Evolutionary conservation across 371 early-diverging fungal genomes (phyloP).

Genomic region (Basidiobolus heterosporus): DNA sequence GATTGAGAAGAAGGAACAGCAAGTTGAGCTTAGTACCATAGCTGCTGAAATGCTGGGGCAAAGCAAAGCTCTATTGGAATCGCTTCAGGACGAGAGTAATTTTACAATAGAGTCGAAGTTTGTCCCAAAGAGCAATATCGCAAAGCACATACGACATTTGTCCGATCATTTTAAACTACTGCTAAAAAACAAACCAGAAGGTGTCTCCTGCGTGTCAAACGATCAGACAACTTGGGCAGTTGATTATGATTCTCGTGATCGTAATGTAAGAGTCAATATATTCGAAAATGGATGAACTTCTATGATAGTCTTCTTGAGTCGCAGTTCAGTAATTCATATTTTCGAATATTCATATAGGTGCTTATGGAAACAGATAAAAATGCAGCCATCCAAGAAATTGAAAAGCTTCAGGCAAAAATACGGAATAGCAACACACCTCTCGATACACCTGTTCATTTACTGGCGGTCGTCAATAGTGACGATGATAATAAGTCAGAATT

Average conservation of each 20-base stretch:
- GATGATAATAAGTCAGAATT: background rate
- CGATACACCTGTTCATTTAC: background rate
- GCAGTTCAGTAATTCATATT: background rate
- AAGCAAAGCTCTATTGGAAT: background rate
- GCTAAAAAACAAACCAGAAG: constrained; percentile 1
- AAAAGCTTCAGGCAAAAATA: constrained; percentile 1
- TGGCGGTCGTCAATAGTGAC: constrained; percentile 1
- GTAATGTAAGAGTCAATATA: constrained; percentile 7
- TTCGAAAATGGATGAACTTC: no score
- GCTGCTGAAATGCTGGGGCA: background rate
- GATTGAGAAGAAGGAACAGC: no score
- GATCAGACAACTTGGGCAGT: constrained; percentile 1
- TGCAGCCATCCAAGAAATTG: constrained; percentile 4
- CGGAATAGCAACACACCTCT: background rate
- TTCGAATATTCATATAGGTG: background rate
- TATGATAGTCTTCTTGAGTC: no score
- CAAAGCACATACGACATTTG: constrained; percentile 16
- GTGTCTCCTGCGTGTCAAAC: no score
- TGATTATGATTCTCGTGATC: constrained; percentile 12
- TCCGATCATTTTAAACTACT: constrained; percentile 16
- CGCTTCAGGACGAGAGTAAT: background rate
- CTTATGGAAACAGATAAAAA: constrained; percentile 4
- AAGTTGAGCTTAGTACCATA: no score
- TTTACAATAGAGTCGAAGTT: constrained; percentile 1
- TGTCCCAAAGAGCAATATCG: constrained; percentile 12